These are phyloP conservation scores for Fragaria vesca DNA, from an alignment of 306 rosid genomes.

Conservation along the genomic window DNA sequence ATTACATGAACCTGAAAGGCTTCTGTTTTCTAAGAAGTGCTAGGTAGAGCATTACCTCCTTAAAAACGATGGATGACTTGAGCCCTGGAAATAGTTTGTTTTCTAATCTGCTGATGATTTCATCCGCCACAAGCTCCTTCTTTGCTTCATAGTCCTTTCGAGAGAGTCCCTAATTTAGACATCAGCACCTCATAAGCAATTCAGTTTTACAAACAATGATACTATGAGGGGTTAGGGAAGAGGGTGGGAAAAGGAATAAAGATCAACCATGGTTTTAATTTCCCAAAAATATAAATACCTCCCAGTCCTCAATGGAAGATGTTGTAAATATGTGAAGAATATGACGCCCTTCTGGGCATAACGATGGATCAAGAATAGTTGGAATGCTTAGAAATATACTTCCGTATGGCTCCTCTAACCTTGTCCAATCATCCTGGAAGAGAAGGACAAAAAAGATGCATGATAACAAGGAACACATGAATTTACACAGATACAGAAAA, in stretches of 20 bases:
- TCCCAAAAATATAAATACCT: conserved; percentile 43
- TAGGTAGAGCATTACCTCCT: conserved; percentile 54
- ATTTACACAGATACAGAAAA: conserved; percentile 5
- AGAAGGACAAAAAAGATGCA: background rate
- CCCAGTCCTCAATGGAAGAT: conserved; percentile 90
- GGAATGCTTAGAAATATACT: conserved; percentile 96
- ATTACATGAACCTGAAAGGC: background rate
- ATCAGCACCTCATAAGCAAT: conserved; percentile 17
- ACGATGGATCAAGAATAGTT: conserved; percentile 83
- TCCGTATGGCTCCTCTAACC: conserved; percentile 81
- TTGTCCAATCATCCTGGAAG: conserved; percentile 62
- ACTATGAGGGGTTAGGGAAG: conserved; percentile 6
- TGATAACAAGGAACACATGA: conserved; percentile 15
- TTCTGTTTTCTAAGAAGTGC: conserved; percentile 8
- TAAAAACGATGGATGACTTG: conserved; percentile 66
- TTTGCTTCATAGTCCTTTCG: conserved; percentile 68
- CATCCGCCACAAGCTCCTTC: conserved; percentile 80
- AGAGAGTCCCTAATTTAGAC: conserved; percentile 64
- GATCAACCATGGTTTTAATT: conserved; percentile 18
- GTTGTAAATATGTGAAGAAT: conserved; percentile 96
- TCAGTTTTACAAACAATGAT: background rate
- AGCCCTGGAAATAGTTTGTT: conserved; percentile 82
- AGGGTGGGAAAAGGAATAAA: conserved; percentile 15
- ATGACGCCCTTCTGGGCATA: conserved; percentile 85
- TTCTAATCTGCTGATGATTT: conserved; percentile 75